These are phyloP conservation scores for Hemisphaericaspora xylofermentans DNA, from an alignment of 1,139 yeast genomes.

Conservation along the genomic window DNA sequence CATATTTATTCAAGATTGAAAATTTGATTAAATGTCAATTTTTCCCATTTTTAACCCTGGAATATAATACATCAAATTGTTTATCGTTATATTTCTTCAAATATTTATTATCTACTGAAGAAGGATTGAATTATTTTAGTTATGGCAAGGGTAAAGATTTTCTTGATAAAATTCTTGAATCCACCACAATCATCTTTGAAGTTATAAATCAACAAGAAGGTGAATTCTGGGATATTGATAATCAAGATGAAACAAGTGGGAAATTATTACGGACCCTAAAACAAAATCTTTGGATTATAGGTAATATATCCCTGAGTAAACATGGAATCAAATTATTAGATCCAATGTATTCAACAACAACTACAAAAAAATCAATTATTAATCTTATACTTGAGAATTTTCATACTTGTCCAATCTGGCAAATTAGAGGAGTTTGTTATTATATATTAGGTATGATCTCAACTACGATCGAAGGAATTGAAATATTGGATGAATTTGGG, in stretches of 20 bases:
- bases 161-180: constrained; percentile 26
- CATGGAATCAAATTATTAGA: constrained; percentile 70
- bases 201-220: constrained; percentile 18
- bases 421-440: constrained; percentile 73
- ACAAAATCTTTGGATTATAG: constrained; percentile 85
- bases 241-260: constrained; percentile 9
- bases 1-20: constrained; percentile 27
- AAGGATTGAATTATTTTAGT: constrained; percentile 56
- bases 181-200: constrained; percentile 20
- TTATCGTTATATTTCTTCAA: constrained; percentile 77
- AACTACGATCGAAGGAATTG: constrained; percentile 74
- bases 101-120: constrained; percentile 75
- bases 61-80: constrained; percentile 7
- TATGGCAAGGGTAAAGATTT: constrained; percentile 24
- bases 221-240: constrained; percentile 16
- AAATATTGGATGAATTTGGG: constrained; percentile 76
- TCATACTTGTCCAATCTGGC: constrained; percentile 53
- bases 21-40: constrained; percentile 20
- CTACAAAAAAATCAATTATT: constrained; percentile 49
- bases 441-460: constrained; percentile 76
- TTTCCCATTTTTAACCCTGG: constrained; percentile 25
- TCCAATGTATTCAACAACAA: constrained; percentile 42
- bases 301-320: constrained; percentile 71
- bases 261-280: constrained; percentile 36
- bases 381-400: constrained; percentile 46